Base-by-base conservation (phyloP, 768 basidiomycete genomes). In the Arthromyces matolae region DNA sequence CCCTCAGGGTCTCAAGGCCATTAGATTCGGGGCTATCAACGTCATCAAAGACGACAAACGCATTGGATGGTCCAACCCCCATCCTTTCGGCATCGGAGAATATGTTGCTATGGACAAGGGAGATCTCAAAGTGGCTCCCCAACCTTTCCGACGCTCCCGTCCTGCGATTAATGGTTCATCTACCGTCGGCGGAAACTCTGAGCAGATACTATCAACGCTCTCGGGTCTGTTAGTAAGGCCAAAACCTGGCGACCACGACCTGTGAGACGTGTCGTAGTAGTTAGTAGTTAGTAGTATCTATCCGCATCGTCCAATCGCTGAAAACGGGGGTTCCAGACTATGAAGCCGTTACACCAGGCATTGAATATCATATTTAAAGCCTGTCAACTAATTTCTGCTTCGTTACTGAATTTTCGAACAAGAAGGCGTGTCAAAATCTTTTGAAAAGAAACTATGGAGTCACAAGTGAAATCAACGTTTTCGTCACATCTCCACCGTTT, bases 401-500 rank as follows among this genome's bases (percentile, higher is more conserved):
- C n/a, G n/a, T n/a, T n/a, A n/a, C n/a, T n/a, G n/a, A n/a, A n/a
- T n/a, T n/a, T n/a, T n/a, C n/a, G n/a, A n/a, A n/a, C n/a, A n/a
- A n/a, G n/a, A n/a, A n/a, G n/a, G n/a, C n/a, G n/a, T n/a, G n/a
- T n/a, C n/a, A n/a, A n/a, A n/a, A n/a, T n/a, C n/a, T 4, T 4
- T 33, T 16, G 7, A 35, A 20, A 24, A 12, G 7, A 16, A 5
- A 22, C 48, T 48, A 53, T 20, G 61, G 60, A 27, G 57, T 56
- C 9, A 76, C 58, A 23, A 78, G 66, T 3, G 73, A 63, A 12
- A 60, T 59, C 33, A 87, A 65, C 10, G 83, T 72, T 57, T 79
- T 78, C 6, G 52, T 55, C 1, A 86, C 40, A 52, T 83, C 76
- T 18, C 77, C 81, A 7, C 71, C 68, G 53, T 81, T 71, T 36